These are phyloP conservation scores for Fraxinus angustifolia DNA, from an alignment of 305 asterid genomes.

Conservation along the genomic window DNA sequence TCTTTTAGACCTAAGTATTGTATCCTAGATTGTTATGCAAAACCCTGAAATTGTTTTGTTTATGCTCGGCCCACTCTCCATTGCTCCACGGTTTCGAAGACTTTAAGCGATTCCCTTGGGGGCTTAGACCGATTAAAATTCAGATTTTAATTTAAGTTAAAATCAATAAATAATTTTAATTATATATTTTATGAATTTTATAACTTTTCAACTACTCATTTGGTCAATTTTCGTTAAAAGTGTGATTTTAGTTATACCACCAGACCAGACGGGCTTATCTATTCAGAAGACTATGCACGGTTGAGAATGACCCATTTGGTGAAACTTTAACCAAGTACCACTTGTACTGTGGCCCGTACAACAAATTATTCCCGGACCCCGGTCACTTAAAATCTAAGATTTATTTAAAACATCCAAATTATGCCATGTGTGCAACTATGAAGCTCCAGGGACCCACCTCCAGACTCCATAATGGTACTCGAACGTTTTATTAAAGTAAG, in stretches of 20 bases:
- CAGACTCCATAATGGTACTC: background rate
- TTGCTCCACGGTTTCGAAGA: background rate
- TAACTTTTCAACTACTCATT: no score
- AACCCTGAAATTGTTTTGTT: background rate
- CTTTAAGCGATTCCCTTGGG: background rate
- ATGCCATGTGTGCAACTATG: conserved; percentile 32
- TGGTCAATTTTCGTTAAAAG: no score
- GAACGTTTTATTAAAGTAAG: background rate
- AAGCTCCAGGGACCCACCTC: background rate
- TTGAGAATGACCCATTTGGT: conserved; percentile 15
- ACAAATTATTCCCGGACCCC: background rate
- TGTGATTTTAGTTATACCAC: background rate
- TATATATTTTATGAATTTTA: no score
- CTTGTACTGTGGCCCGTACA: conserved; percentile 4
- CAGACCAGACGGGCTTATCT: no score
- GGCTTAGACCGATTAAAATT: background rate
- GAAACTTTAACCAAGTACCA: conserved; percentile 8
- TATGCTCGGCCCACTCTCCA: background rate
- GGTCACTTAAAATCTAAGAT: conserved; percentile 15
- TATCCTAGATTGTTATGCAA: background rate
- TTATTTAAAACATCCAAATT: conserved; percentile 30
- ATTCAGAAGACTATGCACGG: background rate
- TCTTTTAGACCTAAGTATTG: background rate
- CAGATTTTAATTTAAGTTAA: no score
- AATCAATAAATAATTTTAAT: no score